A percentile compares a stretch with the other conserved stretches of the same genome.
These are phyloP conservation scores for Leccinum subrobustum DNA, from an alignment of 1,284 basidiomycete species.

Conservation along the genomic window DNA sequence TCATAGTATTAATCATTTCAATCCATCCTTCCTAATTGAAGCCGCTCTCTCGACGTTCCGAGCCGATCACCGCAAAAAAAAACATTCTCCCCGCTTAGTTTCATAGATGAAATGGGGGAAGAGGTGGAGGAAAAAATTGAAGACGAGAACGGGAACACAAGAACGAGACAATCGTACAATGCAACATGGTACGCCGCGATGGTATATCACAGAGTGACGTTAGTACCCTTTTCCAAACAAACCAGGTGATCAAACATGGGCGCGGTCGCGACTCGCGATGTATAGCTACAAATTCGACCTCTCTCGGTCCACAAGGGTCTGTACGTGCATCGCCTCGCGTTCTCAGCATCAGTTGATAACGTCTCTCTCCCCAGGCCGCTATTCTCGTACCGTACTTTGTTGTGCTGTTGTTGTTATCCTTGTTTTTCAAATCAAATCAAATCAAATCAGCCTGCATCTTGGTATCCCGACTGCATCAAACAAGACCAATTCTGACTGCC, in stretches of 20 bases:
- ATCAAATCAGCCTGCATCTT: neutral
- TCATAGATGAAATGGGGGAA: neutral
- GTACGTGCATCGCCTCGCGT: neutral
- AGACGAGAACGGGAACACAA: neutral
- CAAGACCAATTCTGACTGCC: slow-evolving; percentile 1
- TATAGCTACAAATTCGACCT: neutral
- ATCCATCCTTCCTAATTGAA: neutral
- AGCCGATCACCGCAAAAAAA: slow-evolving; percentile 1
- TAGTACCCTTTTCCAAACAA: neutral
- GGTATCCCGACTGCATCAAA: neutral
- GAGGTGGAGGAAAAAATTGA: neutral
- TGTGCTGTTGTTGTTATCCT: neutral
- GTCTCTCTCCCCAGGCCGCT: neutral
- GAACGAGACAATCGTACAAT: neutral
- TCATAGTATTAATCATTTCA: neutral
- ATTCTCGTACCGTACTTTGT: neutral
- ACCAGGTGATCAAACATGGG: neutral
- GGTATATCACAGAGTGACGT: neutral
- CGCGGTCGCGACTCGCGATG: neutral
- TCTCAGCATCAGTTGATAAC: neutral
- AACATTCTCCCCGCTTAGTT: neutral
- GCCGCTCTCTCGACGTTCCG: neutral
- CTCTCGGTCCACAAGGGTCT: neutral
- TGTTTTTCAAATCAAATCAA: neutral
- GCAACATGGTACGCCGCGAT: neutral